Evolutionary conservation across 345 rosid genomes (phyloP).

Genomic region (Euphorbia tirucalli): DNA sequence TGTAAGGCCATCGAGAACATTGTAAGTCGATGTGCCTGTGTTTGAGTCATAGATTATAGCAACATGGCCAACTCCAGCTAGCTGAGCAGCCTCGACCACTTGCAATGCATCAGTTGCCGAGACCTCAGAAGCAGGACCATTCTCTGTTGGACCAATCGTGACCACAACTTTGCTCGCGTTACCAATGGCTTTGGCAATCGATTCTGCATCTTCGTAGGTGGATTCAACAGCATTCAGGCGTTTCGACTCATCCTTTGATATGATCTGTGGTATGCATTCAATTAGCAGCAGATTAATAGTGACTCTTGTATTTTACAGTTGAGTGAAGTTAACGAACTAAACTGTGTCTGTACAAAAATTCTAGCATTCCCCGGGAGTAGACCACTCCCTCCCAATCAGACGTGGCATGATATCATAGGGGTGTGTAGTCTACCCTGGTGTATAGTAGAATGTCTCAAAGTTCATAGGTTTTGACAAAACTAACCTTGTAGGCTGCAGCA

Average conservation of each 20-base stretch:
- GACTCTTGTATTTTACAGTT: no score
- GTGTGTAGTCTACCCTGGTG: no score
- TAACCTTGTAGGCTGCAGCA: constrained; percentile 77
- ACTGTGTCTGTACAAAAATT: no score
- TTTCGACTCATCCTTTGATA: constrained; percentile 69
- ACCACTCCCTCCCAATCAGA: no score
- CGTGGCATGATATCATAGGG: no score
- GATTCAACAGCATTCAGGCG: constrained; percentile 92
- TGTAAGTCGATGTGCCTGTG: constrained; percentile 49
- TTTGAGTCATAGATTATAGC: constrained; percentile 65
- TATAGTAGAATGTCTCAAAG: no score
- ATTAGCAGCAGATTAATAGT: neutral
- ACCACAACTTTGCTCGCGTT: constrained; percentile 89
- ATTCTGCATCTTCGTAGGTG: constrained; percentile 58
- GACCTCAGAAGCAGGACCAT: constrained; percentile 64
- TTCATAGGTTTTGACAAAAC: no score
- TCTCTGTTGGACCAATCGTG: constrained; percentile 67
- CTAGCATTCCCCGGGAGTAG: no score
- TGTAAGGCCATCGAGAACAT: constrained; percentile 73
- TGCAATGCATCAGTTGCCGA: constrained; percentile 68
- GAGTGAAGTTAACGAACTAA: no score
- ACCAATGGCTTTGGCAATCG: constrained; percentile 95
- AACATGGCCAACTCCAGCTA: constrained; percentile 83
- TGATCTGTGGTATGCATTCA: constrained; percentile 44
- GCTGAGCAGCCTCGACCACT: constrained; percentile 74